Evolutionary conservation across 208 protist species (phyloP), one percentile per base, ranked within the genome.

Genomic region (Trypanosoma avium): DNA sequence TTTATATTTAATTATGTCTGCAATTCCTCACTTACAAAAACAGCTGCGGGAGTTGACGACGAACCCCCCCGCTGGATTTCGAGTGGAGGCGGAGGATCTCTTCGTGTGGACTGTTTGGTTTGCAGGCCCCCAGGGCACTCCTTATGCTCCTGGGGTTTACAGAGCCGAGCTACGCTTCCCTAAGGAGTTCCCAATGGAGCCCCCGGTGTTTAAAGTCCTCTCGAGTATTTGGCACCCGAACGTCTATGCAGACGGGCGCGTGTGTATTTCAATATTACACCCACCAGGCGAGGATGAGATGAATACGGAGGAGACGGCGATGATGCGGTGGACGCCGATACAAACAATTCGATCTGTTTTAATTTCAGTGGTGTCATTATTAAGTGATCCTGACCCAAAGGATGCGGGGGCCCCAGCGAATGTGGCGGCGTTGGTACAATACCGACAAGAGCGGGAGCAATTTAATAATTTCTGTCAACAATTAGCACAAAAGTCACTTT

Each of bases 191-290:
- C 98, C 98, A 15, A 98, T 98, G 82, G 79, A 84, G 61, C 98
- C 98, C 27, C 98, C 98, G 0, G 81, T 75, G 8, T 94, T 99
- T 58, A 82, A 84, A 26, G 98, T 99, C 50, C 61, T 94, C 5
- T 98, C 94, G 3, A 81, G 81, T 13, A 97, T 99, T 70, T 99
- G 96, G 94, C 98, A 99, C 82, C 98, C 98, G n/a, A 99, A 99
- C 67, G 87, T 95, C 33, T 99, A 98, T 63, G 42, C 63, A 9
- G 90, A 99, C 50, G 98, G 98, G 3, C 70, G 79, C 17, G 97
- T 99, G 48, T 99, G 98, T 84, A 99, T 99, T 67, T 97, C 89
- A 48, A 99, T 99, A 70, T 86, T 99, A 29, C 98, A 99, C 66
- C 84, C 97, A 8, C 97, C 98, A 0, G 97, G 97, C 38, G 97